Evolutionary conservation across 805 yeast genomes (phyloP).

Genomic region (Priceomyces haplophilus): DNA sequence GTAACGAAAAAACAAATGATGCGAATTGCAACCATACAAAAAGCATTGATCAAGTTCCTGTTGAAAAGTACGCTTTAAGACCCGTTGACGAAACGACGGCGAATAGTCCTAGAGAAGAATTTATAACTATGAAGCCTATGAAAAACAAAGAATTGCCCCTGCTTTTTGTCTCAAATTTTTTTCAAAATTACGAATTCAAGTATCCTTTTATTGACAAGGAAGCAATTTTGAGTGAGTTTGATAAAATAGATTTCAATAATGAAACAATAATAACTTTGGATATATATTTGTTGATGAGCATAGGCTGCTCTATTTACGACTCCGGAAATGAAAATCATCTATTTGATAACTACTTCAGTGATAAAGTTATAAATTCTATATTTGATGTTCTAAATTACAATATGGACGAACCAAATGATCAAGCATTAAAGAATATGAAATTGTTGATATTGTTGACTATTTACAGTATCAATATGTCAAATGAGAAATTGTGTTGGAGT

Average conservation of each 20-base stretch:
- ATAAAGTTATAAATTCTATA: constrained; percentile 29
- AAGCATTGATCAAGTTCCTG: background rate
- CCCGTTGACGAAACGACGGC: background rate
- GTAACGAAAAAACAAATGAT: background rate
- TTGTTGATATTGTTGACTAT: constrained; percentile 31
- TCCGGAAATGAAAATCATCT: constrained; percentile 17
- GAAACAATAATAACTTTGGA: constrained; percentile 39
- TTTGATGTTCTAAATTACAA: constrained; percentile 32
- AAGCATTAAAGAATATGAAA: constrained; percentile 26
- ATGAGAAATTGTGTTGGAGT: constrained; percentile 31
- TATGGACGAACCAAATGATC: constrained; percentile 16
- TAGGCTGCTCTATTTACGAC: constrained; percentile 38
- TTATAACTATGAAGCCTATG: constrained; percentile 33
- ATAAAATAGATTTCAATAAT: constrained; percentile 26
- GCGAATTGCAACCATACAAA: too few relatives aligned
- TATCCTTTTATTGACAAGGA: constrained; percentile 34
- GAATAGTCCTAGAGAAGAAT: constrained; percentile 26
- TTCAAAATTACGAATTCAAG: constrained; percentile 33
- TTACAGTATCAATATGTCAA: constrained; percentile 27
- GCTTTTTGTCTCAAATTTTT: constrained; percentile 32
- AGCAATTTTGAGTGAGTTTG: constrained; percentile 19
- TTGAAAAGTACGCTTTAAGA: constrained; percentile 2
- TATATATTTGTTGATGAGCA: constrained; percentile 35
- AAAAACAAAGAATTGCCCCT: constrained; percentile 25
- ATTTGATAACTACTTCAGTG: constrained; percentile 31